These are phyloP conservation scores for Leccinum uliginosum DNA, from an alignment of 768 basidiomycete species.

Conservation along the genomic window DNA sequence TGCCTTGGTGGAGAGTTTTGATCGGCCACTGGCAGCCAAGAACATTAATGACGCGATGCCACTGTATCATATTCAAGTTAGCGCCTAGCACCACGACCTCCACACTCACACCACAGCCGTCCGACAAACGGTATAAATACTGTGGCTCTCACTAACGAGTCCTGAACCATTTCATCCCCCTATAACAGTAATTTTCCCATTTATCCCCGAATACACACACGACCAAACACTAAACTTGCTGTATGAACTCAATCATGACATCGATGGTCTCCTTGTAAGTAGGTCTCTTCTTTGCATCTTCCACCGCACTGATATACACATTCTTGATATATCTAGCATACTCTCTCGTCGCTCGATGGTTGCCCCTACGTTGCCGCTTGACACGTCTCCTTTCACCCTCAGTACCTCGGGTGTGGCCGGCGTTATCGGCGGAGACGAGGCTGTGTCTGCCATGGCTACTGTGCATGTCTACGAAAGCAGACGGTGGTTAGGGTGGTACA, in stretches of 20 bases:
- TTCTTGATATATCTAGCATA: slow-evolving; percentile 15
- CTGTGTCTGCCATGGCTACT: slow-evolving; percentile 35
- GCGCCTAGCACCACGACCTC: too few relatives aligned
- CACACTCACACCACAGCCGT: not conserved
- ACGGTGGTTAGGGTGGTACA: slow-evolving; percentile 36
- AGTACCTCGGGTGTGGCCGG: slow-evolving; percentile 34
- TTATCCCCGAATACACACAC: slow-evolving; percentile 4
- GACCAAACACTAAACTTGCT: not conserved
- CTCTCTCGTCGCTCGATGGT: slow-evolving; percentile 15
- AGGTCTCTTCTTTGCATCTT: not conserved
- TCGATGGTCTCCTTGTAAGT: slow-evolving; percentile 8
- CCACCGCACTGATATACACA: slow-evolving; percentile 18
- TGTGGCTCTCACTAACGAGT: not conserved
- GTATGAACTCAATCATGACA: not conserved
- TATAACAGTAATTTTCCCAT: not conserved
- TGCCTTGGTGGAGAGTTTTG: too few relatives aligned
- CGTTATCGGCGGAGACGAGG: slow-evolving; percentile 36
- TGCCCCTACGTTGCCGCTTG: slow-evolving; percentile 9
- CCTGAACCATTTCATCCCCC: not conserved
- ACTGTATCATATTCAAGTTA: too few relatives aligned
- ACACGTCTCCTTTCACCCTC: slow-evolving; percentile 23
- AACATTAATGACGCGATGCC: too few relatives aligned
- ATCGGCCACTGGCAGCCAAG: not conserved
- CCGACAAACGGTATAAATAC: not conserved
- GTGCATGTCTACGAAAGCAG: slow-evolving; percentile 33